phyloP scores from a whole-genome alignment of 1,284 basidiomycete species.

The Dichomitus squalens region DNA sequence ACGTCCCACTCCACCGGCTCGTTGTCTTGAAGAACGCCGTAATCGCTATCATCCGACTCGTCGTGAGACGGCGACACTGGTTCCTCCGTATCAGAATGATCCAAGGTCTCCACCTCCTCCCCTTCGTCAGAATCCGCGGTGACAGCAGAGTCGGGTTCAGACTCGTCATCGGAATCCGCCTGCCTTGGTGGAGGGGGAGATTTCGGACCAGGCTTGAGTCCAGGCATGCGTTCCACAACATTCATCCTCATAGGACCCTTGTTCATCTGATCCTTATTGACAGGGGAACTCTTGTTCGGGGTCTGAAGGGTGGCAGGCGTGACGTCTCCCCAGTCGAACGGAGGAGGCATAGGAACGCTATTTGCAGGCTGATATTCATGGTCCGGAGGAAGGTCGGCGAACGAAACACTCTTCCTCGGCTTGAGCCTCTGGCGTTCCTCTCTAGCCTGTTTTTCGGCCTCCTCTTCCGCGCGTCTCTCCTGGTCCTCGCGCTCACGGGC shows the following conservation, averaged over 20 bases:
- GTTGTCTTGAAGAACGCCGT: conserved; percentile 29
- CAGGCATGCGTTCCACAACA: conserved; percentile 64
- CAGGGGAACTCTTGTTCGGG: conserved; percentile 40
- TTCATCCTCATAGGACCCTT: conserved; percentile 62
- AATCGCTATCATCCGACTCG: conserved; percentile 32
- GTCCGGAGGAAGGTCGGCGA: conserved; percentile 47
- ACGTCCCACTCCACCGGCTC: conserved; percentile 46
- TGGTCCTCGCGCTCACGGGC: conserved; percentile 43
- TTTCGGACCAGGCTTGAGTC: conserved; percentile 28
- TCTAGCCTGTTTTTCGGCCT: conserved; percentile 30
- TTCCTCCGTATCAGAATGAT: conserved; percentile 25
- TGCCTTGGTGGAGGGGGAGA: conserved; percentile 25
- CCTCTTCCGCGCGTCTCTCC: conserved; percentile 34
- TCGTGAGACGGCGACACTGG: conserved; percentile 11
- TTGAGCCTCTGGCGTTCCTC: conserved; percentile 28
- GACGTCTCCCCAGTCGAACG: conserved; percentile 57
- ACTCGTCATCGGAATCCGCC: conserved; percentile 54
- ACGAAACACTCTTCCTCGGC: conserved; percentile 66
- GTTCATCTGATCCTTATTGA: conserved; percentile 41
- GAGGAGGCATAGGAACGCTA: conserved; percentile 18
- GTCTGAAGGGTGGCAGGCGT: conserved; percentile 47
- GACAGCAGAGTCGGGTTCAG: conserved; percentile 35
- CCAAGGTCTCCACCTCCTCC: conserved; percentile 34
- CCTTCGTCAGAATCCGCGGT: conserved; percentile 54
- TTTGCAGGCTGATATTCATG: conserved; percentile 24